phyloP scores from a whole-genome alignment of 306 rosid species.

The Abrus pulchellus region DNA sequence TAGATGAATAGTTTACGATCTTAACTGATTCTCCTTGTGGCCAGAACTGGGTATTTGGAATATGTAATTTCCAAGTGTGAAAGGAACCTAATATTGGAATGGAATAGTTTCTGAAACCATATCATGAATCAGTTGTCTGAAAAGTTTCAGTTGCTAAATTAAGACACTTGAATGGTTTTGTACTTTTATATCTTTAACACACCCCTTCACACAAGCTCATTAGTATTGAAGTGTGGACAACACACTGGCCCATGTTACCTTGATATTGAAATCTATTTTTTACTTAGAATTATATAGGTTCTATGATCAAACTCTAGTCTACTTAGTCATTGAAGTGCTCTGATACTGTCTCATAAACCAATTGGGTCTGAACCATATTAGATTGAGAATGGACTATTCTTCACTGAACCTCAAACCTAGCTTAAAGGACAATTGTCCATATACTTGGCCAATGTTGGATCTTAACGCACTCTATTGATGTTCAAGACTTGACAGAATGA shows the following conservation, averaged over 20 bases:
- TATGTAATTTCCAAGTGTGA: background rate
- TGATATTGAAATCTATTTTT: background rate
- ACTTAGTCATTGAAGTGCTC: constrained; percentile 2
- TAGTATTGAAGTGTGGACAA: background rate
- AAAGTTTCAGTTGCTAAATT: background rate
- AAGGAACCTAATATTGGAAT: background rate
- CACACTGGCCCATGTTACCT: too few relatives aligned
- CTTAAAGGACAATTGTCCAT: too few relatives aligned
- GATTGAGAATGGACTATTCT: background rate
- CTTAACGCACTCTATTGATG: too few relatives aligned
- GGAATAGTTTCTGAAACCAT: background rate
- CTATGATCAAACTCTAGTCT: background rate
- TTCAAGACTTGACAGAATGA: background rate
- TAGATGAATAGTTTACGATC: background rate
- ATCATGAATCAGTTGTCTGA: background rate
- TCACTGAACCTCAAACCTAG: too few relatives aligned
- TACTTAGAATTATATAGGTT: background rate
- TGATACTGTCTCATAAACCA: background rate
- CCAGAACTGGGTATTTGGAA: background rate
- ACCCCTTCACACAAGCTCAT: background rate
- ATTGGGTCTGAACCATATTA: background rate
- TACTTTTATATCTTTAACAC: background rate
- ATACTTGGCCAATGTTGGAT: too few relatives aligned
- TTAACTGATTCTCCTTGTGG: background rate
- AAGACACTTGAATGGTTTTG: background rate